Conservation (phyloP, 2,329 filamentous ascomycete species). For the Claviceps lovelessii region DNA sequence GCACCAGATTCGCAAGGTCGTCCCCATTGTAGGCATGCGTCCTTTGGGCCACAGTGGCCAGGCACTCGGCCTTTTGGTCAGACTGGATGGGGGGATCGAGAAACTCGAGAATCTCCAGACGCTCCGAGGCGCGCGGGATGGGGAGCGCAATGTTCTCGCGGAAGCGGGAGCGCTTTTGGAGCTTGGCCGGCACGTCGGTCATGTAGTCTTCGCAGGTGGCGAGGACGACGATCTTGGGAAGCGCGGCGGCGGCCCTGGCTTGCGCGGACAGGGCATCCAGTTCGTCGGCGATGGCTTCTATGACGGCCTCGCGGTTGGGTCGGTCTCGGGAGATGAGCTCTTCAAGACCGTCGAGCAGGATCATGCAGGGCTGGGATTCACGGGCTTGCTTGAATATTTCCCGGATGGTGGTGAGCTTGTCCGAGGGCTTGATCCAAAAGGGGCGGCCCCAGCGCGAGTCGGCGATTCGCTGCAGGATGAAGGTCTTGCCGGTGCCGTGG, state of each 20-base stretch:
- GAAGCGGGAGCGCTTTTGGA: constrained; percentile 54
- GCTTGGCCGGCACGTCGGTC: constrained; percentile 53
- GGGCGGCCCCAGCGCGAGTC: constrained; percentile 57
- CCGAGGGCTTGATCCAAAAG: constrained; percentile 41
- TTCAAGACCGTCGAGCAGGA: constrained; percentile 69
- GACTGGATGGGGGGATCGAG: constrained; percentile 34
- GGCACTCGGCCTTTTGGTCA: constrained; percentile 34
- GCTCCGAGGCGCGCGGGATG: constrained; percentile 56
- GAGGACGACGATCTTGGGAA: constrained; percentile 53
- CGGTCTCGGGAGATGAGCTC: constrained; percentile 49
- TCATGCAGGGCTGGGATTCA: constrained; percentile 56
- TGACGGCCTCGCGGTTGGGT: constrained; percentile 33
- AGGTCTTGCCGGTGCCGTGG: constrained; percentile 71
- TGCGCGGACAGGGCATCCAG: constrained; percentile 38
- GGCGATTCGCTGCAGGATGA: constrained; percentile 55
- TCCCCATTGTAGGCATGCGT: constrained; percentile 79
- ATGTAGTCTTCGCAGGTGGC: constrained; percentile 59
- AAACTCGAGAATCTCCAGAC: constrained; percentile 59
- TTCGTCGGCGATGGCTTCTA: constrained; percentile 36
- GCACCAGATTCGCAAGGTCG: constrained; percentile 55
- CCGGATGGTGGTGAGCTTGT: constrained; percentile 45
- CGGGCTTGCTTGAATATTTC: constrained; percentile 57
- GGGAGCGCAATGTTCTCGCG: constrained; percentile 56
- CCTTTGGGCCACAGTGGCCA: constrained; percentile 50
- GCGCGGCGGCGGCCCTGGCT: constrained; percentile 20